phyloP scores from a whole-genome alignment of 2,329 filamentous ascomycete species.

The Massarina eburnea region DNA sequence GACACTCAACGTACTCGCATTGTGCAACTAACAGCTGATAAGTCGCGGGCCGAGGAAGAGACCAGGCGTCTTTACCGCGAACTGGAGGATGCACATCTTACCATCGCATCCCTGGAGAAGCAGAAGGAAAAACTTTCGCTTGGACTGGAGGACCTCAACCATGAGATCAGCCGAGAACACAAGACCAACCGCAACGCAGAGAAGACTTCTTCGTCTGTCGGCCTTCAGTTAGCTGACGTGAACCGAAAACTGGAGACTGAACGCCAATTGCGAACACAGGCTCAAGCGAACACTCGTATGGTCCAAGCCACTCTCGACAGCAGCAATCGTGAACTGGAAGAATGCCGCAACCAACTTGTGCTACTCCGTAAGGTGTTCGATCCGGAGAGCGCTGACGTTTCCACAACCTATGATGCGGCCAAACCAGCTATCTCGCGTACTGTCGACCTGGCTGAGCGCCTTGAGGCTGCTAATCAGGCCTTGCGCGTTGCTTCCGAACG shows the following conservation, averaged over 20 bases:
- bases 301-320: conserved; percentile 78
- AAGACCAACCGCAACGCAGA: conserved; percentile 89
- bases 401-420: conserved; percentile 68
- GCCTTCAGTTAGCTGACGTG: conserved; percentile 81
- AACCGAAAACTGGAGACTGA: conserved; percentile 91
- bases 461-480: conserved; percentile 87
- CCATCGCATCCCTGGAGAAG: conserved; percentile 83
- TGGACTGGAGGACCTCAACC: conserved; percentile 86
- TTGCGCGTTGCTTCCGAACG: conserved; percentile 81
- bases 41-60: conserved; percentile 78
- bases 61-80: conserved; percentile 79
- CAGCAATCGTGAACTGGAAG: conserved; percentile 76
- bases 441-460: conserved; percentile 78
- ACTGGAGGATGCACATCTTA: conserved; percentile 80
- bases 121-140: conserved; percentile 90
- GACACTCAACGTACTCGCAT: conserved; percentile 81
- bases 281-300: conserved; percentile 80
- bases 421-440: conserved; percentile 67
- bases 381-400: conserved; percentile 67
- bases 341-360: conserved; percentile 77
- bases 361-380: conserved; percentile 85
- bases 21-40: conserved; percentile 76
- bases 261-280: conserved; percentile 78
- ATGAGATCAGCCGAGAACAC: conserved; percentile 86
- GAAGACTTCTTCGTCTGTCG: conserved; percentile 78